Evolutionary conservation across 768 basidiomycete species (phyloP).

Genomic region (Cubamyces lactineus): DNA sequence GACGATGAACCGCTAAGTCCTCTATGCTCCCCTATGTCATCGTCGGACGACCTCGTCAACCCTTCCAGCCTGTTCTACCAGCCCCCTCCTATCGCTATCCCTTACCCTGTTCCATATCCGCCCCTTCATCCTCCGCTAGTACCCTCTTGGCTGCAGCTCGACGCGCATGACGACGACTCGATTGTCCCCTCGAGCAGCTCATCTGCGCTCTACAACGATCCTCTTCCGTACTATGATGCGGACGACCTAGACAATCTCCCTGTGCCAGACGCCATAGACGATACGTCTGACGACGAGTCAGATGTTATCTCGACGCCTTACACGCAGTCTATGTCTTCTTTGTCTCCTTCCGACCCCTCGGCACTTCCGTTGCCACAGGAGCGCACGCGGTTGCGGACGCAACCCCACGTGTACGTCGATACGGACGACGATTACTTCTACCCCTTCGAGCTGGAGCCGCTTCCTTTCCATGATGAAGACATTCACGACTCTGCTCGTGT

Average conservation of each 20-base stretch:
- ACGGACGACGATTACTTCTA: constrained; percentile 63
- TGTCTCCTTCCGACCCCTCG: constrained; percentile 54
- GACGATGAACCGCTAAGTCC: constrained; percentile 62
- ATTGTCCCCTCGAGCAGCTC: constrained; percentile 35
- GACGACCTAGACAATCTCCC: constrained; percentile 71
- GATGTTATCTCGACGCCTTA: constrained; percentile 69
- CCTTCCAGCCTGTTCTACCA: constrained; percentile 50
- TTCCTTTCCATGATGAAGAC: constrained; percentile 65
- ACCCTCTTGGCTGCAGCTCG: constrained; percentile 54
- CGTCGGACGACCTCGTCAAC: constrained; percentile 71
- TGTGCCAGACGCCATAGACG: constrained; percentile 82
- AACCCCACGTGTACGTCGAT: constrained; percentile 64
- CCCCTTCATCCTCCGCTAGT: constrained; percentile 60
- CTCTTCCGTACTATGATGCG: constrained; percentile 63
- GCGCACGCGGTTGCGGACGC: constrained; percentile 48
- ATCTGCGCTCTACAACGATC: constrained; percentile 47
- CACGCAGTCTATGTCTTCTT: constrained; percentile 58
- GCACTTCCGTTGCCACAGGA: constrained; percentile 54
- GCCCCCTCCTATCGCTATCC: constrained; percentile 49
- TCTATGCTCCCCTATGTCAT: constrained; percentile 70
- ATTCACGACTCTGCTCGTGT: constrained; percentile 43
- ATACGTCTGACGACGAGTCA: constrained; percentile 85
- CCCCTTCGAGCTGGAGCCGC: constrained; percentile 71
- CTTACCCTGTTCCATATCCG: constrained; percentile 71
- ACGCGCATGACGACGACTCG: constrained; percentile 44